Evolutionary conservation across 305 asterid species (phyloP).

Genomic region (Solanum hybrid): DNA sequence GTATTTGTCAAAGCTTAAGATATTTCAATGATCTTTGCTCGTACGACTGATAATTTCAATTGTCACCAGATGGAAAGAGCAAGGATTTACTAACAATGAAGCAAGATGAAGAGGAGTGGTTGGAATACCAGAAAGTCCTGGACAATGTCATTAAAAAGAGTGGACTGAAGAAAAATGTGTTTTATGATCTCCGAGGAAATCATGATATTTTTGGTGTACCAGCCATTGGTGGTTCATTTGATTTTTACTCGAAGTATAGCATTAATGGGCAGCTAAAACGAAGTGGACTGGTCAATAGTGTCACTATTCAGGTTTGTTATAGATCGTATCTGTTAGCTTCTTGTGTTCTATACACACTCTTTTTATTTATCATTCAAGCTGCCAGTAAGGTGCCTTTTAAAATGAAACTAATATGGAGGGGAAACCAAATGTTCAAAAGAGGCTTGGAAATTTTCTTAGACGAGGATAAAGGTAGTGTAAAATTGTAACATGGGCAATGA

Average conservation of each 20-base stretch:
- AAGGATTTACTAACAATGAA: conserved; percentile 68
- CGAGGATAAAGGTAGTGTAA: not conserved
- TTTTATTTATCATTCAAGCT: not conserved
- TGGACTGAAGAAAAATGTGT: conserved; percentile 52
- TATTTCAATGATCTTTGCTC: not conserved
- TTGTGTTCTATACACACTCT: not conserved
- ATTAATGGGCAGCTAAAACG: conserved; percentile 51
- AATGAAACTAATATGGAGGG: not conserved
- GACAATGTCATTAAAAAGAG: conserved; percentile 59
- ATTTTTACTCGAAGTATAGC: conserved; percentile 72
- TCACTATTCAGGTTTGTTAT: conserved; percentile 57
- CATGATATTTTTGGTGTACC: conserved; percentile 94
- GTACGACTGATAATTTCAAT: not conserved
- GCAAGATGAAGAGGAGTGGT: conserved; percentile 86
- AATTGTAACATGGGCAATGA: not conserved
- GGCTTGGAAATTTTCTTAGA: not conserved
- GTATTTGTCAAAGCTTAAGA: not conserved
- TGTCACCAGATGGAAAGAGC: conserved; percentile 80
- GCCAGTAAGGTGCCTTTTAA: not conserved
- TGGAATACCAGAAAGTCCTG: conserved; percentile 65
- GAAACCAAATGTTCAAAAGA: not conserved
- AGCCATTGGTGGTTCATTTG: conserved; percentile 44
- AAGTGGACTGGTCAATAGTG: conserved; percentile 51
- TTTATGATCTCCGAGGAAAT: conserved; percentile 89
- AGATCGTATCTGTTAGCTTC: not conserved